Base-by-base conservation (phyloP, 2,329 filamentous ascomycete genomes). In the Aureobasidium musti region DNA sequence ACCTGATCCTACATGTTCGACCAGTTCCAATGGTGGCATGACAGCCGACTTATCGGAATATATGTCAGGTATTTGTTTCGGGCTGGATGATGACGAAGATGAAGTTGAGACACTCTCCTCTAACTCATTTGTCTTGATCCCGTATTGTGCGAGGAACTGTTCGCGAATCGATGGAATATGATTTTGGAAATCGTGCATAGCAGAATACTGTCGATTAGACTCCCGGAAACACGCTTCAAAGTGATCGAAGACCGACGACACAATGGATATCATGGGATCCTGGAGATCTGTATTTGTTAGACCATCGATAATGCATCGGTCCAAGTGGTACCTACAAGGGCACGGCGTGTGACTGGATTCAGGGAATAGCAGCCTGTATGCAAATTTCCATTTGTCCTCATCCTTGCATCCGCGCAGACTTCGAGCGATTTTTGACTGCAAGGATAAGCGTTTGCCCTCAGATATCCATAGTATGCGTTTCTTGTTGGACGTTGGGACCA, bases 301-400 rank as follows among this genome's bases (percentile, higher is more conserved):
- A 13, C 1, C 3, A 4, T 21, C 2, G 14, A 21, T n/a, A 5
- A 2, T 5, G 5, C 10, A 1, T 2, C 1, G 6, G 2, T 5
- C 3, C 1, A 35, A 17, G 21, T 4, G 4, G 0, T 35, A 54
- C 50, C 3, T 8, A 37, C 50, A 54, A 21, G 50, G 50, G 3
- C 19, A 33, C 3, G 50, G 50, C 37, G 17, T 37, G 3, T 37
- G 4, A 19, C 3, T 7, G 2, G 30, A 7, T 1, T 54, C 30
- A 8, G 8, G 50, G 4, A 54, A 54, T 3, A 54, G 13, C 50
- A 30, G 23, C 1, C 30, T 5, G 8, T 54, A 54, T 2, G 30
- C 50, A 17, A 37, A 54, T 1, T n/a, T 23, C 50, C 50, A 54
- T 10, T 54, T 54, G 1, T 54, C 30, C 23, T n/a, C 30, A 2